Base-by-base conservation (phyloP, 192 early-diverging fungal species). In the Backusella macrospora region DNA sequence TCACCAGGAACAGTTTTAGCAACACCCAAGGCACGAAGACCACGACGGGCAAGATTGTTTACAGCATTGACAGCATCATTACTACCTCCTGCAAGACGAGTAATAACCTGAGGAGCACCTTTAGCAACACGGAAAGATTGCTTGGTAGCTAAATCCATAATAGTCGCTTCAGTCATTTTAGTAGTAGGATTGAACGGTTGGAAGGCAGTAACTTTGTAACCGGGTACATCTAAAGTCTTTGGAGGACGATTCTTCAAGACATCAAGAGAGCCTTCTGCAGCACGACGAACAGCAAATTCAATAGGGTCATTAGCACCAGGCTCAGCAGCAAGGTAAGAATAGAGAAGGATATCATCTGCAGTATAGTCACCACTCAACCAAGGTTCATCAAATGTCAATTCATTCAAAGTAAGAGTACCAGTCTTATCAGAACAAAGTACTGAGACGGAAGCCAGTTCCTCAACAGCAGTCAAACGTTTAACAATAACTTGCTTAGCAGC, bases 71-170 rank as follows among this genome's bases (percentile, higher is more conserved):
- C 88, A 14, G 94, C 96, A 67, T 94, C 92, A 74, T 92, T 88
- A 81, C 95, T 90, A 66, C 91, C 92, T 81, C 91, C 92, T 18
- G 87, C 90, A 49, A 96, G 88, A 75, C 86, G 86, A 76, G 92
- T 89, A 72, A 98, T 94, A 64, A 97, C 96, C 78, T 96, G 96
- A n/a, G 96, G 96, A 26, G 96, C 96, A 76, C 96, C 96, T 85
- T 98, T 98, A 80, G 95, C 93, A 63, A 90, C 90, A 78, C 92
- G 90, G 87, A 98, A 96, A 48, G 87, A 81, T 84, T 76, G 91
- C 75, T 78, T 88, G 81, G 82, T 94, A 83, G 73, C 84, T 74
- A 76, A 75, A 72, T 96, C 86, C 49, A 82, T 84, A 71, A 96
- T 87, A 5, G 91, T 94, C 39, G 93, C 95, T 80, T 93, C 89